Evolutionary conservation across 208 protist species (phyloP), one percentile per base, ranked within the genome.

Genomic region (Acanthamoeba castellanii): DNA sequence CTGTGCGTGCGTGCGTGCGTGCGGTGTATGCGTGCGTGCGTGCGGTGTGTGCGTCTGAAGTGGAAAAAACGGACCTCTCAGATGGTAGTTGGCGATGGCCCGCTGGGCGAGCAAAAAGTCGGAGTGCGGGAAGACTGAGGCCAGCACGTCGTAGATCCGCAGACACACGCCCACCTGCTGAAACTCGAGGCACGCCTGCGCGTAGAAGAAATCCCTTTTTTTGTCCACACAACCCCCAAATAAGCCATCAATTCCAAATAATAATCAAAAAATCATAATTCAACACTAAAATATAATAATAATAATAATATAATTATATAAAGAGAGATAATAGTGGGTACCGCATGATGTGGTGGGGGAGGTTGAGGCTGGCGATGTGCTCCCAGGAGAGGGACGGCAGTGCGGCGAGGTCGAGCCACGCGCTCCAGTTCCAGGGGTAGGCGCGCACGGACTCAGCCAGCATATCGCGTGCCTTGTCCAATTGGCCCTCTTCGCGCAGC

Each of bases 41-140:
- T 42, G 37, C 37, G 37, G 37, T 42, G 37, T 42, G 37, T 42
- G 37, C 37, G 37, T 42, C 2, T 42, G 37, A 4, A 3, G 37
- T 42, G 27, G n/a, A 59, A 4, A 50, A 68, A 8, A 66, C n/a
- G 27, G 34, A 50, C 98, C 97, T 81, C 98, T 98, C 94, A 97
- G 95, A 57, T 99, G 98, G 96, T 99, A 98, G 94, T 99, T 98
- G 85, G 97, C 98, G 76, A 98, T 96, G 2, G 98, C 99, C 13
- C 98, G 96, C 85, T 99, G 98, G 5, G 97, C 91, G 7, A 97
- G 78, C 20, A 99, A 87, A 92, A 97, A 98, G 6, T 70, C 81
- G 9, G 94, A 96, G 7, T 88, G 34, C 22, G 96, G 95, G 47
- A 98, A 97, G 70, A 92, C 59, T 22, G 59, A 30, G 18, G 37